A percentile compares a stretch with the other conserved stretches of the same genome.
Conservation (phyloP, 1,284 basidiomycete species). For the Tausonia pullulans region DNA sequence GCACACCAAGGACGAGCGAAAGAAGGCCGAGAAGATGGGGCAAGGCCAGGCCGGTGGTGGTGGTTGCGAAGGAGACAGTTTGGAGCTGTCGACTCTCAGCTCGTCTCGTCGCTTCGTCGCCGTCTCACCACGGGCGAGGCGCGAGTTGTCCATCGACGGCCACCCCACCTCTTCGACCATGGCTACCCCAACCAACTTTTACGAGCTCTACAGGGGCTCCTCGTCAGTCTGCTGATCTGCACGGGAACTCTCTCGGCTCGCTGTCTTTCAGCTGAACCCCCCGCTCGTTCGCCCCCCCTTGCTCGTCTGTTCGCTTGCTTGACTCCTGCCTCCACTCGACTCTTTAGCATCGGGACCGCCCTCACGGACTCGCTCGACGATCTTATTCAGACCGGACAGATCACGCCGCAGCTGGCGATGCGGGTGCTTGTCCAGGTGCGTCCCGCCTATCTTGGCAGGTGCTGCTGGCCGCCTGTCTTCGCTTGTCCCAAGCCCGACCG, state of each 20-base stretch:
- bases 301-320: neutral
- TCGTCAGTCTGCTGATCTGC: neutral
- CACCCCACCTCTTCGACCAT: neutral
- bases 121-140: too few species aligned
- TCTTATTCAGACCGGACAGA: constrained; percentile 90
- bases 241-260: neutral
- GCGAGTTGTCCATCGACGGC: too few species aligned
- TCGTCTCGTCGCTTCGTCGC: neutral
- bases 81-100: neutral
- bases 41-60: neutral
- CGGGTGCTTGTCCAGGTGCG: constrained; percentile 87
- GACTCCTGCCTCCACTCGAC: neutral
- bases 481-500: neutral
- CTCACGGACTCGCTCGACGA: constrained; percentile 98
- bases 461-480: neutral
- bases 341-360: constrained; percentile 79
- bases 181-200: constrained; percentile 7
- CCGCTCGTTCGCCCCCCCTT: neutral
- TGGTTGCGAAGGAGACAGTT: neutral
- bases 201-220: constrained; percentile 18
- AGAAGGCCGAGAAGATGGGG: neutral
- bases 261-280: constrained; percentile 9
- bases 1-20: neutral
- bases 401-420: constrained; percentile 95
- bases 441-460: constrained; percentile 2